Evolutionary conservation across 306 rosid genomes (phyloP), one percentile per base, ranked within the genome.

Genomic region (Coriaria nepalensis): DNA sequence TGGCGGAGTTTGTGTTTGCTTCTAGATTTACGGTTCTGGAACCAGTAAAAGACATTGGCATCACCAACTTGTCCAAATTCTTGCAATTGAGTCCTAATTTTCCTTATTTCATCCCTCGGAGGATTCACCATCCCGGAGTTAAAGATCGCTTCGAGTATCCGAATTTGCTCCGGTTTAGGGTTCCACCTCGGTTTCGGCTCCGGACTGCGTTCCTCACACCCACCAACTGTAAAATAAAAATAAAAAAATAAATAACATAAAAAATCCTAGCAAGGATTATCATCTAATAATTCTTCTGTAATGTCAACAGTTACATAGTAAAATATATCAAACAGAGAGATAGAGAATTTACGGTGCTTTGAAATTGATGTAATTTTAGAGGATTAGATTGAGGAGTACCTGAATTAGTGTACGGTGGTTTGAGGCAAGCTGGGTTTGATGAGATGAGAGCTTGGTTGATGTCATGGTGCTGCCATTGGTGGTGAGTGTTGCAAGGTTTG

Each of bases 141-240:
- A 80, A 90, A 90, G 39, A 90, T 84, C 2, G 84, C 87, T 68
- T 90, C 97, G 8, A 90, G 81, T 11, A 90, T 90, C 2, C 92
- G 62, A 37, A 90, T 90, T 60, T 90, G 97, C 55, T 84, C 97
- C 4, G 97, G 95, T 35, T 78, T 86, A 4, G 97, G 97, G 43
- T 90, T 90, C 97, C 97, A 90, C 53, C 97, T 71, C 1, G 95
- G 95, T 57, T 90, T 90, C 43, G 97, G 97, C 55, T 90, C 95
- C 5, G 94, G 94, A 47, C 85, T 90, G 10, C 93, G 70, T 57
- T 90, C 97, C 33, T 84, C 95, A 40, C 77, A 64, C n/a, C 78
- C 88, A 4, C 11, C 45, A 35, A 60, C 71, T 53, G 50, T 38
- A 7, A 9, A 5, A n/a, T n/a, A n/a, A 5, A 4, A 2, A 13